Conservation (phyloP, 208 protist genomes). For the Crithidia sp. region DNA sequence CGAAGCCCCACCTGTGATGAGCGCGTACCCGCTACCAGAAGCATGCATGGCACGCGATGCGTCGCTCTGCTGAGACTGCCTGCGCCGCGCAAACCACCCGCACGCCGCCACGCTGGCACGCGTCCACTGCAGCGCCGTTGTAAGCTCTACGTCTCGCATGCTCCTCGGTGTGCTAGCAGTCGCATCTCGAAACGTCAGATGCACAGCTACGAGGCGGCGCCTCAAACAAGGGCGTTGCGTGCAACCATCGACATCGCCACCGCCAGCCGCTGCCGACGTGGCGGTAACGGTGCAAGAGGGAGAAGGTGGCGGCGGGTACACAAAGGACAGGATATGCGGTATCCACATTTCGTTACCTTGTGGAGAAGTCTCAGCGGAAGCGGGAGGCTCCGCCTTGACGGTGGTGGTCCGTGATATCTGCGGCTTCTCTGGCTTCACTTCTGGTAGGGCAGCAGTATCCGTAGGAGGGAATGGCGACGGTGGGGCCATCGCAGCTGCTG, state of each 20-base stretch:
- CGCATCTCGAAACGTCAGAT: not conserved
- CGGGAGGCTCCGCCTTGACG: too few relatives aligned
- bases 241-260: not conserved
- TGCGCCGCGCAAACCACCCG: not conserved
- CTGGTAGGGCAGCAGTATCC: not conserved
- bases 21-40: slow-evolving; percentile 6
- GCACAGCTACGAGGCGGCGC: slow-evolving; percentile 2
- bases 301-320: not conserved
- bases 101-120: slow-evolving; percentile 16
- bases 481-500: not conserved
- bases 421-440: not conserved
- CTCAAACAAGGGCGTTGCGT: not conserved
- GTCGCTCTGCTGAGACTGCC: too few relatives aligned
- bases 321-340: slow-evolving; percentile 4
- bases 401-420: not conserved
- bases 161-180: not conserved
- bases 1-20: slow-evolving; percentile 19
- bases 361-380: too few relatives aligned
- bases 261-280: not conserved
- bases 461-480: not conserved
- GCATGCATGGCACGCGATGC: not conserved
- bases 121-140: not conserved
- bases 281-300: not conserved
- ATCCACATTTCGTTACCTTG: not conserved
- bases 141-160: not conserved